Percentiles rank a stretch among this genome's conserved stretches.
These are phyloP conservation scores for Ascochyta rabiei DNA, from an alignment of 2,329 filamentous ascomycete genomes.

Conservation along the genomic window DNA sequence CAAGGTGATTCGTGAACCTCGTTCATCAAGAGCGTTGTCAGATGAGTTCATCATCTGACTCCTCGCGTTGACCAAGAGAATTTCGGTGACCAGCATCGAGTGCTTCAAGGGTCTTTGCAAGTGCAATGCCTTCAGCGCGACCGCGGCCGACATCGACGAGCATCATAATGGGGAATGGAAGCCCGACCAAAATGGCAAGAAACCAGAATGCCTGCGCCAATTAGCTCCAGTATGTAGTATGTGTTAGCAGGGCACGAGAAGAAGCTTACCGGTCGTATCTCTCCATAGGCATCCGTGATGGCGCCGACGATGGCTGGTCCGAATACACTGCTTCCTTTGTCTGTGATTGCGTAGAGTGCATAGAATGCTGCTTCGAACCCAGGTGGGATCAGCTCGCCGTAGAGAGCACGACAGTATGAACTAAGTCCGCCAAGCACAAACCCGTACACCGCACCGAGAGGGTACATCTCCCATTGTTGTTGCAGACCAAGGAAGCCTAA, in stretches of 20 bases:
- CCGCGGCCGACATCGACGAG: constrained; percentile 78
- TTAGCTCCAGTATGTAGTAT: background rate
- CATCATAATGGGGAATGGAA: constrained; percentile 84
- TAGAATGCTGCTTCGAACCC: constrained; percentile 97
- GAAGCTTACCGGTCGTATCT: constrained; percentile 54
- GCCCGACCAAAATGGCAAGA: constrained; percentile 78
- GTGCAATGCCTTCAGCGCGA: constrained; percentile 49
- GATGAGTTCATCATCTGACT: background rate
- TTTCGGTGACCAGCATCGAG: constrained; percentile 10
- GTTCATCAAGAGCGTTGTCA: background rate
- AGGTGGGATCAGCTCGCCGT: constrained; percentile 90
- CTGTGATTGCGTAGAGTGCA: constrained; percentile 94
- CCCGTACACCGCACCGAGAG: constrained; percentile 86
- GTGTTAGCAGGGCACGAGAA: background rate
- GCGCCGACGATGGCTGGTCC: constrained; percentile 91
- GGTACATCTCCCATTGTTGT: constrained; percentile 96
- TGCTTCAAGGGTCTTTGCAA: constrained; percentile 48
- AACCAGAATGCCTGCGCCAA: constrained; percentile 78
- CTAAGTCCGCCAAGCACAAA: constrained; percentile 92
- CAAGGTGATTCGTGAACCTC: background rate
- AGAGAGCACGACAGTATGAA: constrained; percentile 89
- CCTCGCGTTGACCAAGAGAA: background rate
- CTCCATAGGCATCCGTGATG: constrained; percentile 75
- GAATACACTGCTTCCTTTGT: constrained; percentile 94
- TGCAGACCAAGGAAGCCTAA: constrained; percentile 86